A percentile compares a stretch with the other conserved stretches of the same genome.
Conservation (phyloP, 2,329 filamentous ascomycete genomes). For the Biscogniauxia marginata region DNA sequence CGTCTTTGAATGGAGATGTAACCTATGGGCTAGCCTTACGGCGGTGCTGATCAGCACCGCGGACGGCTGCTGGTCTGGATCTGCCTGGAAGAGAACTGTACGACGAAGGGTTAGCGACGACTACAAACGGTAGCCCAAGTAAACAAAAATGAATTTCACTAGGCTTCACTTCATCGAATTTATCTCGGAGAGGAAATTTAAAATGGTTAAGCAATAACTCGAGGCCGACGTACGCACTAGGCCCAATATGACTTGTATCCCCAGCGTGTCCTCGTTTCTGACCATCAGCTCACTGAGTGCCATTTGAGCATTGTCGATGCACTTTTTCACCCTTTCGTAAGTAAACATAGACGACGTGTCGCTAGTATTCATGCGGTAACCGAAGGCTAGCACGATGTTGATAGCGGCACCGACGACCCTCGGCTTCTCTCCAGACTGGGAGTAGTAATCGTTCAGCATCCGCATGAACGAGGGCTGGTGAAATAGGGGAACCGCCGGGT, state of each 20-base stretch:
- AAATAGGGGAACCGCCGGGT: slow-evolving; percentile 38
- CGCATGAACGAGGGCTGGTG: slow-evolving; percentile 36
- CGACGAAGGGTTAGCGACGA: no score
- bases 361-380: slow-evolving; percentile 28
- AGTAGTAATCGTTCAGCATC: slow-evolving; percentile 37
- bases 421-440: slow-evolving; percentile 20
- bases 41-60: slow-evolving; percentile 40
- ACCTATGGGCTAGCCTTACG: slow-evolving; percentile 37
- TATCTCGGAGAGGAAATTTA: no score
- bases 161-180: neutral
- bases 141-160: neutral
- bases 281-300: slow-evolving; percentile 39
- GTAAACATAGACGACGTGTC: slow-evolving; percentile 14
- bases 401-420: slow-evolving; percentile 38
- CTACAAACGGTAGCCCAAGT: slow-evolving; percentile 3
- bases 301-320: slow-evolving; percentile 38
- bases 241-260: slow-evolving; percentile 39
- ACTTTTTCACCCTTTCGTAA: slow-evolving; percentile 25
- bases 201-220: neutral
- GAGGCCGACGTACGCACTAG: slow-evolving; percentile 31
- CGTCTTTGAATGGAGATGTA: slow-evolving; percentile 35
- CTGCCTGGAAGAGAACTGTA: slow-evolving; percentile 36
- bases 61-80: slow-evolving; percentile 37
- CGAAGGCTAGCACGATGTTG: slow-evolving; percentile 39
- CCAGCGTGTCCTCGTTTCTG: slow-evolving; percentile 37